Conservation (phyloP, 106 monocot species). For the Alisma plantagoaquatica region DNA sequence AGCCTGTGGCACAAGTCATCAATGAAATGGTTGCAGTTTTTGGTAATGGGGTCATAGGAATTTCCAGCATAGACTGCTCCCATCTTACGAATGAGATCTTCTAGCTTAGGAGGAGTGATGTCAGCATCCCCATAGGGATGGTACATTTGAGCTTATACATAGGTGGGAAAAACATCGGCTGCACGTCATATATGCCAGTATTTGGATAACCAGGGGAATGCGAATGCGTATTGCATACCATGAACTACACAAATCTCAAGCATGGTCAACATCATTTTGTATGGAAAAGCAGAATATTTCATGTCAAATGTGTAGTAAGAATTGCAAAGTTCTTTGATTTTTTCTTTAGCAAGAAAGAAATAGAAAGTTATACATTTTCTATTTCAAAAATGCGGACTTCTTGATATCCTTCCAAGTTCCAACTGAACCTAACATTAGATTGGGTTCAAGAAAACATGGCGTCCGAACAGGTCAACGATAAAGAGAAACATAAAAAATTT, state of each 20-base stretch:
- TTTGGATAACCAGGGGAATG: constrained; percentile 13
- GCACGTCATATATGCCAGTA: constrained; percentile 21
- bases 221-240: constrained; percentile 23
- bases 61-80: constrained; percentile 15
- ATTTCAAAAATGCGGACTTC: neutral
- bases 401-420: too few species aligned
- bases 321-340: too few species aligned
- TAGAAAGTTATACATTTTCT: too few species aligned
- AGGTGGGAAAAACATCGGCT: constrained; percentile 17
- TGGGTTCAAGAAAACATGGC: too few species aligned
- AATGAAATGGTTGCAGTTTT: constrained; percentile 29
- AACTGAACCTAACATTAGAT: too few species aligned
- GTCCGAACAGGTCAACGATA: too few species aligned
- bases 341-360: too few species aligned
- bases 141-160: constrained; percentile 16
- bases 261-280: constrained; percentile 7
- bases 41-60: constrained; percentile 18
- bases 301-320: neutral
- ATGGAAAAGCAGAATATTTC: too few species aligned
- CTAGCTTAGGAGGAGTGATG: constrained; percentile 7
- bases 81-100: constrained; percentile 8
- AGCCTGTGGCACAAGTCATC: constrained; percentile 20
- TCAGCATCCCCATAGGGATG: constrained; percentile 11
- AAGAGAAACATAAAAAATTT: too few species aligned
- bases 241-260: constrained; percentile 11